These are phyloP conservation scores for Uronychia binucleata DNA, from an alignment of 73 alveolate genomes.

Conservation along the genomic window DNA sequence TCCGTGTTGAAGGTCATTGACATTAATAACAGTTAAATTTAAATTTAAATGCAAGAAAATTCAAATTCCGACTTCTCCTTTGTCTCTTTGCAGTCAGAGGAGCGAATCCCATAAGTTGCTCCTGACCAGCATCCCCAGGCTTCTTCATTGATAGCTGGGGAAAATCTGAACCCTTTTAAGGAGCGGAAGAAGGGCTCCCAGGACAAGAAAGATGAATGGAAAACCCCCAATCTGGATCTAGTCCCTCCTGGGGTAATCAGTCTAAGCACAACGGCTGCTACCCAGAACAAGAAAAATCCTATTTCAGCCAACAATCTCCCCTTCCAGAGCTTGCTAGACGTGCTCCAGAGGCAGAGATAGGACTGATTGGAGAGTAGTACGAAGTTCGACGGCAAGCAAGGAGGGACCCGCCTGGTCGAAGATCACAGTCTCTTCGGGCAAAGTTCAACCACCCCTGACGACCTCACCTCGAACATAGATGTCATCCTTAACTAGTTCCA, in stretches of 20 bases:
- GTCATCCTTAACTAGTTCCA: no score
- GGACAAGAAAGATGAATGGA: not conserved
- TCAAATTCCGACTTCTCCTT: not conserved
- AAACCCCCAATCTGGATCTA: not conserved
- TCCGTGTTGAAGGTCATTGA: not conserved
- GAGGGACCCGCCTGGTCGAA: no score
- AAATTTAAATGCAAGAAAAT: not conserved
- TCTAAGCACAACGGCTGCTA: not conserved
- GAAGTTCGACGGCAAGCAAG: not conserved
- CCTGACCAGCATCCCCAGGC: no score
- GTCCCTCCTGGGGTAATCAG: not conserved
- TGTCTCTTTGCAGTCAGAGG: not conserved
- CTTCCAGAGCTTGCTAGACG: not conserved
- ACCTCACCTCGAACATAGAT: no score
- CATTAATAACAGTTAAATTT: not conserved
- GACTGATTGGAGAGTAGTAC: not conserved
- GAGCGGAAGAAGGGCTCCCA: not conserved
- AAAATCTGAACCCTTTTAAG: not conserved
- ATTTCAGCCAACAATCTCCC: not conserved
- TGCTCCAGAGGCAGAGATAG: not conserved
- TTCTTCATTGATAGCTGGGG: no score
- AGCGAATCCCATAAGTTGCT: not conserved
- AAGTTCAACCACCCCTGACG: no score
- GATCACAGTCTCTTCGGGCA: no score
- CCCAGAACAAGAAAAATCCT: not conserved